Conservation (phyloP, 768 basidiomycete genomes). For the Auricularia sp. region DNA sequence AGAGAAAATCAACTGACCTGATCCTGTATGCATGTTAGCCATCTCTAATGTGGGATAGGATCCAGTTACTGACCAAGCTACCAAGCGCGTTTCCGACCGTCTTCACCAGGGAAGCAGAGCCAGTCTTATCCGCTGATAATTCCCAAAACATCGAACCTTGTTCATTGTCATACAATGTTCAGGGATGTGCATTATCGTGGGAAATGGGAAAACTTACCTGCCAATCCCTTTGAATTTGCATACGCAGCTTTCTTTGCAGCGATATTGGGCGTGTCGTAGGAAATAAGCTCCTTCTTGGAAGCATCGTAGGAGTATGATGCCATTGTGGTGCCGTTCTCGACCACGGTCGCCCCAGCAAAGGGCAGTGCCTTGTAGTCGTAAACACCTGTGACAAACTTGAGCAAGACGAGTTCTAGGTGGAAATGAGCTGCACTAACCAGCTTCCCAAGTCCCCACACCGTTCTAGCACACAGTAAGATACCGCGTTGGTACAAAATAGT, state of each 20-base stretch:
- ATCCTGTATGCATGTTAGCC: no score
- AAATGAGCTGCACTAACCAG: constrained; percentile 19
- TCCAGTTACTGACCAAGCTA: background rate
- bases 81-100: constrained; percentile 39
- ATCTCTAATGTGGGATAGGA: no score
- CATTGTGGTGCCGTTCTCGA: constrained; percentile 59
- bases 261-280: constrained; percentile 67
- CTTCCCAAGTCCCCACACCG: constrained; percentile 61
- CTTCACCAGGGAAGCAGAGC: constrained; percentile 46
- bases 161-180: background rate
- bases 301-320: constrained; percentile 71
- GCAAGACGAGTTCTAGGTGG: no score
- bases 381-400: constrained; percentile 12
- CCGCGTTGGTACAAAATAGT: background rate
- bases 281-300: constrained; percentile 52
- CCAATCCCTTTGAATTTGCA: constrained; percentile 47
- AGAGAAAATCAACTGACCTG: no score
- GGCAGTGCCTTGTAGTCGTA: constrained; percentile 31
- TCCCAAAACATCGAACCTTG: constrained; percentile 62
- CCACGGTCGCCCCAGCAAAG: constrained; percentile 35
- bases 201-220: constrained; percentile 7
- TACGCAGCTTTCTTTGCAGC: constrained; percentile 59
- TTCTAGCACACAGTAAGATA: constrained; percentile 28
- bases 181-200: background rate
- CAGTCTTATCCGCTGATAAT: constrained; percentile 51